Evolutionary conservation across 139 green algal species (phyloP).

Genomic region (Chlorella sp.): DNA sequence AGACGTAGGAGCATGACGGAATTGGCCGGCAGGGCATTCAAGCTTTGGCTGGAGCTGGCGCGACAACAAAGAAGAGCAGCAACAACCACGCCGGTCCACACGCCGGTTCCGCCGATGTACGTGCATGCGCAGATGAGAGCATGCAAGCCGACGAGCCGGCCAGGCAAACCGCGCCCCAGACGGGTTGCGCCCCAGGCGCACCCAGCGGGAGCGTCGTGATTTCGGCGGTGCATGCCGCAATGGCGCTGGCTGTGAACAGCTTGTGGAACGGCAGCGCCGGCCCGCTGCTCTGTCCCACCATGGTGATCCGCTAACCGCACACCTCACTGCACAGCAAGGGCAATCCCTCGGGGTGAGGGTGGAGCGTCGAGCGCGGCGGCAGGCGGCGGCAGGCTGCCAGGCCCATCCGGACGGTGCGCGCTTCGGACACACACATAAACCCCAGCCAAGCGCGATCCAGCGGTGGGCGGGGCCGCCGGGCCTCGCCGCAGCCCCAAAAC

Average conservation of each 20-base stretch:
- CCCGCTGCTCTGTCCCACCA: constrained; percentile 16
- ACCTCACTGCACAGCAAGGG: background rate
- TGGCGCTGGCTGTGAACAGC: constrained; percentile 68
- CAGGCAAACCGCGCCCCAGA: no score
- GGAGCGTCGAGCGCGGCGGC: background rate
- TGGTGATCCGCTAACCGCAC: background rate
- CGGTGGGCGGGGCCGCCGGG: no score
- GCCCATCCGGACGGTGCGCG: background rate
- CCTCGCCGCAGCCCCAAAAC: no score
- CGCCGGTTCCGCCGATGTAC: no score
- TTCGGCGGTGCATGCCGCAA: constrained; percentile 86
- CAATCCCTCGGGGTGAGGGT: background rate
- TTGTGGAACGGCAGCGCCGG: constrained; percentile 33
- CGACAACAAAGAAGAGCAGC: no score
- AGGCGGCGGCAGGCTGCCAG: background rate
- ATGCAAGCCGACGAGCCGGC: no score
- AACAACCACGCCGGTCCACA: no score
- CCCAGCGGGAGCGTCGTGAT: constrained; percentile 39
- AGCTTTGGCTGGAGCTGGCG: no score
- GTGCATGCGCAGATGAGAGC: no score
- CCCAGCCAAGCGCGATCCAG: background rate
- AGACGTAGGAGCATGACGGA: no score
- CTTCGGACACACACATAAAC: background rate
- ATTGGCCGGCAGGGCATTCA: no score
- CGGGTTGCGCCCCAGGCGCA: background rate